A percentile compares a stretch with the other conserved stretches of the same genome.
Evolutionary conservation across 2,329 filamentous ascomycete species (phyloP).

Genomic region (Aspergillus vadensis): DNA sequence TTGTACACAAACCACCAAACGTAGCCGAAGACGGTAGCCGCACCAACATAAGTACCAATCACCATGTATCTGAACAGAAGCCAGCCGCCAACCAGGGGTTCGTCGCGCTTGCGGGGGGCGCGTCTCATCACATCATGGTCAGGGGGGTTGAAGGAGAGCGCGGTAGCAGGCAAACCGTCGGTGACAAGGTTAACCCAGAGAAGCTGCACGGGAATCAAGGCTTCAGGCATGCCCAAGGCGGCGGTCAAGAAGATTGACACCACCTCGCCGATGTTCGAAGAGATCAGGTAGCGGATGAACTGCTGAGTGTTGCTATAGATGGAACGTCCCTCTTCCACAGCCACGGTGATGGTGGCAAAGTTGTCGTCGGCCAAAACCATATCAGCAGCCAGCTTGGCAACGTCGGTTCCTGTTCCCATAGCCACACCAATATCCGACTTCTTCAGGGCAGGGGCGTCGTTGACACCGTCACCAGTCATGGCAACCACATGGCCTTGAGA

Average conservation of each 20-base stretch:
- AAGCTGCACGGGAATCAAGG: constrained; percentile 92
- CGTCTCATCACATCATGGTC: constrained; percentile 98
- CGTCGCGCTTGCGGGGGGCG: constrained; percentile 85
- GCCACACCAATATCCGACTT: constrained; percentile 98
- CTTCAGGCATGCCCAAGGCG: constrained; percentile 95
- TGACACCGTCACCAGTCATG: constrained; percentile 99
- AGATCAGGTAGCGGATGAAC: constrained; percentile 98
- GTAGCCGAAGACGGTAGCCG: constrained; percentile 93
- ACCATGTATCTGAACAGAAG: constrained; percentile 97
- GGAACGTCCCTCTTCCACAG: constrained; percentile 93
- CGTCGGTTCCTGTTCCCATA: constrained; percentile 97
- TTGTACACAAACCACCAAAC: constrained; percentile 99
- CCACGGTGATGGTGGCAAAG: constrained; percentile 95
- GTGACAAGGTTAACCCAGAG: constrained; percentile 99
- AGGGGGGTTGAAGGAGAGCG: constrained; percentile 96
- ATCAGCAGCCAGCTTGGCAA: constrained; percentile 92
- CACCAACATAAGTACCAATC: constrained; percentile 90
- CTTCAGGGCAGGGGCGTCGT: constrained; percentile 95
- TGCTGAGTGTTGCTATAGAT: constrained; percentile 99
- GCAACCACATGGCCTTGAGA: constrained; percentile 91
- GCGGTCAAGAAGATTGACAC: constrained; percentile 98
- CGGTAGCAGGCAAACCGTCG: constrained; percentile 93
- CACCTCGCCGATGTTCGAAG: constrained; percentile 98
- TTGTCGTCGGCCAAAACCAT: constrained; percentile 99
- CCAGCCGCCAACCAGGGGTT: constrained; percentile 91